A percentile compares a stretch with the other conserved stretches of the same genome.
Evolutionary conservation across 1,139 yeast species (phyloP).

Genomic region (Debaryomyces fabryi): DNA sequence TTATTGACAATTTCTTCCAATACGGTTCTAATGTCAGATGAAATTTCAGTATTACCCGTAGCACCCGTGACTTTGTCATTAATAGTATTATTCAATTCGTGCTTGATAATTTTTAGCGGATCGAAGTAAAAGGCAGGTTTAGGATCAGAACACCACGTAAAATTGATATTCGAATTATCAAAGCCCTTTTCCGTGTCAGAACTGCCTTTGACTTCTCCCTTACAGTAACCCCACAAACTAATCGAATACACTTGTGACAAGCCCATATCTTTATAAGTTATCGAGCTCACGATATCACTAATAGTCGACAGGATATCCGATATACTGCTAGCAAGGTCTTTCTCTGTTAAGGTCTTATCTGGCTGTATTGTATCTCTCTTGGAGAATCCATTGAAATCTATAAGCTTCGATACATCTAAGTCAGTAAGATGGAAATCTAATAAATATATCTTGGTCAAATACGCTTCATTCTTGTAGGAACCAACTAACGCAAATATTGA

Average conservation of each 20-base stretch:
- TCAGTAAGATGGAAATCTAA: constrained; percentile 40
- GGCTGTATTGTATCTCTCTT: constrained; percentile 12
- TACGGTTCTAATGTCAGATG: constrained; percentile 21
- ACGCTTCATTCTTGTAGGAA: constrained; percentile 38
- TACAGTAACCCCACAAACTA: constrained; percentile 77
- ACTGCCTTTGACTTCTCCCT: constrained; percentile 41
- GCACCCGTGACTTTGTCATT: constrained; percentile 28
- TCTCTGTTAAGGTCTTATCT: neutral
- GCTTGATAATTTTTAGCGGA: constrained; percentile 50
- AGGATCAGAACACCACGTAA: constrained; percentile 60
- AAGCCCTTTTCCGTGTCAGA: constrained; percentile 22
- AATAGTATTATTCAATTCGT: constrained; percentile 40
- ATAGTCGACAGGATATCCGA: neutral
- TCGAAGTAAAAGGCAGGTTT: constrained; percentile 53
- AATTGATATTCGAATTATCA: constrained; percentile 41
- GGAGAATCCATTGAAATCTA: constrained; percentile 19
- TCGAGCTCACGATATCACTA: constrained; percentile 15
- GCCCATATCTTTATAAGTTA: constrained; percentile 42
- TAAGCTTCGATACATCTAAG: constrained; percentile 35
- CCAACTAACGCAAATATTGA: constrained; percentile 47
- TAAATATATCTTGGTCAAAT: constrained; percentile 41
- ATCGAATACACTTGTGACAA: constrained; percentile 63
- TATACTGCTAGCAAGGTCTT: constrained; percentile 1
- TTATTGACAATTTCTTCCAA: constrained; percentile 33
- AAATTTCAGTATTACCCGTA: constrained; percentile 16